Conservation (phyloP, 192 early-diverging fungal genomes). For the Entomortierella beljakovae region DNA sequence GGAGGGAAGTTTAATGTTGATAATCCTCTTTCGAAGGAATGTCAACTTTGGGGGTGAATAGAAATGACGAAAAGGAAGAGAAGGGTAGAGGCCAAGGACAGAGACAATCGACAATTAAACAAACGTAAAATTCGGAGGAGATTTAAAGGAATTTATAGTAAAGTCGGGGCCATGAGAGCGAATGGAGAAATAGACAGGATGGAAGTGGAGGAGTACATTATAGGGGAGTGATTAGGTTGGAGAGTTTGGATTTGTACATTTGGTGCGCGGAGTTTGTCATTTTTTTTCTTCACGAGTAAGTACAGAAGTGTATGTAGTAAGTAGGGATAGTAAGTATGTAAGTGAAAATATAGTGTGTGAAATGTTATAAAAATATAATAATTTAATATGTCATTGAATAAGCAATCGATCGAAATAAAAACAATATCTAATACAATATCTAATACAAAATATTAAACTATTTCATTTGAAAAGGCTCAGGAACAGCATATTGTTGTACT, state of each 20-base stretch:
- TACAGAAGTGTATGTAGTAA: no score
- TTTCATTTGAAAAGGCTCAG: background rate
- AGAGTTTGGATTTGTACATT: background rate
- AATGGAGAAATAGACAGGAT: conserved; percentile 12
- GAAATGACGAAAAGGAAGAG: background rate
- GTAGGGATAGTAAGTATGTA: no score
- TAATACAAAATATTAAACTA: background rate
- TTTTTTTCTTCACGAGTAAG: no score
- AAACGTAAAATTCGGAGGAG: background rate
- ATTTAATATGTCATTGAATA: background rate
- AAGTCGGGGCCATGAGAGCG: conserved; percentile 26
- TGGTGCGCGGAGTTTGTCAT: background rate
- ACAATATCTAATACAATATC: background rate
- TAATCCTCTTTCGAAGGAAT: no score
- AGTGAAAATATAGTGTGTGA: background rate
- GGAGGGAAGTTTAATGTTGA: no score
- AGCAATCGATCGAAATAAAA: background rate
- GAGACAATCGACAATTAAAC: background rate
- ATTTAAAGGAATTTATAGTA: conserved; percentile 25
- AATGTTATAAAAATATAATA: background rate
- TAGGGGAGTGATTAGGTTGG: conserved; percentile 6
- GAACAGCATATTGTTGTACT: background rate
- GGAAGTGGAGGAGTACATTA: background rate
- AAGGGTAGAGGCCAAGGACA: background rate
- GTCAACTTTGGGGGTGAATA: background rate